phyloP scores from a whole-genome alignment of 176 grass and related monocot genomes.

The Carex myosuroides region DNA sequence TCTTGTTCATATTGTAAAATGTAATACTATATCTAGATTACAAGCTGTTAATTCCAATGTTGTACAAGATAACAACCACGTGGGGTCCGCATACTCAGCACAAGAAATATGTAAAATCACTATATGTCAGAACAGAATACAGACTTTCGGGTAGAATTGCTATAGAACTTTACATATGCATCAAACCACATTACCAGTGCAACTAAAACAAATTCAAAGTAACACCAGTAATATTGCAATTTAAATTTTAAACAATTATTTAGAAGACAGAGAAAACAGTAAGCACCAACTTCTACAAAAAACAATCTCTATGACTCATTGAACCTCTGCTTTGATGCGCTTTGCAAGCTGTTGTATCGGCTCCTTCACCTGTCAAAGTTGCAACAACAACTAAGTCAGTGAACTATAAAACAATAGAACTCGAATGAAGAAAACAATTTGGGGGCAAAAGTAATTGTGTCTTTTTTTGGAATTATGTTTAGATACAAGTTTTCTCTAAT shows the following conservation, averaged over 20 bases:
- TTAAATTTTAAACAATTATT: not conserved
- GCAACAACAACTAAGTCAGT: constrained; percentile 3
- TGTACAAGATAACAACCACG: too few species aligned
- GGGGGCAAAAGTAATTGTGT: not conserved
- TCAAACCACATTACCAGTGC: not conserved
- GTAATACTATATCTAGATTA: too few species aligned
- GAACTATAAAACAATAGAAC: constrained; percentile 1
- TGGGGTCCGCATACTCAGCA: too few species aligned
- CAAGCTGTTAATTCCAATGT: too few species aligned
- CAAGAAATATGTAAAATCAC: not conserved
- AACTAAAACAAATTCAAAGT: not conserved
- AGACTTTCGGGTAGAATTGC: not conserved
- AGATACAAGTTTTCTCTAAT: not conserved
- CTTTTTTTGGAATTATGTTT: not conserved
- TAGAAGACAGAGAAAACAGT: not conserved
- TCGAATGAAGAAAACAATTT: not conserved
- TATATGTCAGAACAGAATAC: not conserved
- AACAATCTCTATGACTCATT: constrained; percentile 1
- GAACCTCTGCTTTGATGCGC: constrained; percentile 43
- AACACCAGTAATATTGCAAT: not conserved
- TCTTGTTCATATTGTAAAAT: too few species aligned
- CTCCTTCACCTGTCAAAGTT: constrained; percentile 51
- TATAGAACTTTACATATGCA: not conserved
- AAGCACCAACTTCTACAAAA: not conserved
- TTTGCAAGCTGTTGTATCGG: constrained; percentile 69